Evolutionary conservation across 2,329 filamentous ascomycete species (phyloP), one percentile per base, ranked within the genome.

Genomic region (Pseudogymnoascus sp.): DNA sequence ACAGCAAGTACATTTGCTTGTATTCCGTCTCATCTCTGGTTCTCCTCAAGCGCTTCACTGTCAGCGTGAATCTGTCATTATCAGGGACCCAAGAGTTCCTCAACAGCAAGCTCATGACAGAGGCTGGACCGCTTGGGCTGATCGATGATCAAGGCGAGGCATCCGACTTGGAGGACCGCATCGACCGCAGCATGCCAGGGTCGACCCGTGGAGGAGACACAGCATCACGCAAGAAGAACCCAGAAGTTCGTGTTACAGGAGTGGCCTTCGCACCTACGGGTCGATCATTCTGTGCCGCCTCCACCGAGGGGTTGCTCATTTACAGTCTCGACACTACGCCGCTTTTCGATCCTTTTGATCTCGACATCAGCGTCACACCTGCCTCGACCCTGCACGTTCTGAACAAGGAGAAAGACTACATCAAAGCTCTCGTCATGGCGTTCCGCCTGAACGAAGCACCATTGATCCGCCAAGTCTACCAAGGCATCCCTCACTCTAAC

Each of bases 1-100:
- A 94, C 80, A 97, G 92, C 86, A 99, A 99, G 78, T 97, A 96
- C 74, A 97, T 99, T 60, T 97, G 94, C 73, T 76, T 99, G 63
- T 99, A 99, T 76, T 93, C 95, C n/a, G 91, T 96, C 33, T 86
- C 87, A 63, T 96, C 93, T 0, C 92, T 94, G 74, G 91, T 94
- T 0, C 79, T 99, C 9, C 80, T 97, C 62, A 96, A 95, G 74
- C 97, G 97, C 73, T 99, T 89, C 72, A 97, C 93, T 1, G 92
- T 97, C 70, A 96, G 91, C 68, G 85, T 96, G 71, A 99, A 99
- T 74, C 80, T 97, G n/a, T 96, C 92, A 1, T 80, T 99, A 2
- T 92, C 96, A 17, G 94, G 94, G 55, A 99, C 94, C 0, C 93
- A 97, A 72, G 94, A 99, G 74, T 96, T 96, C 75, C 82, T 99